Base-by-base conservation (phyloP, 2,329 filamentous ascomycete genomes). In the Talaromyces sp. region DNA sequence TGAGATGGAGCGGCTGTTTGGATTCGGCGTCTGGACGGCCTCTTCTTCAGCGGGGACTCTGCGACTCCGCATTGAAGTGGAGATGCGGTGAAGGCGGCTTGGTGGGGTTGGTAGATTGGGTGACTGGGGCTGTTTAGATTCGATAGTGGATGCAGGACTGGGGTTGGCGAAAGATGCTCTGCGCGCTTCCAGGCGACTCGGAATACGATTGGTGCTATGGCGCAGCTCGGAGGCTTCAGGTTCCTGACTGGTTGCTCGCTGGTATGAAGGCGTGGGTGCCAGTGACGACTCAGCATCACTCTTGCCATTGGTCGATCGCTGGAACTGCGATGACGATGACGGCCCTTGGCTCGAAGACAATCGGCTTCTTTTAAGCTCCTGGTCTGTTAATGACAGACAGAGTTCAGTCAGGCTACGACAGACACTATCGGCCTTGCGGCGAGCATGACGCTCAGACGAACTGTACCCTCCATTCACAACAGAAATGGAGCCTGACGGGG, bases 341-440 rank as follows among this genome's bases (percentile, higher is more conserved):
- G 36, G 17, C 8, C 46, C 46, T n/a, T 40, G 36, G 27, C 46
- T 49, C 10, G 46, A 49, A 3, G 35, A 22, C 2, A 27, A 36
- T 35, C 54, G 56, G 14, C 64, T 63, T 37, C 59, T 65, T 27
- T 62, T 64, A 43, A 70, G 49, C 24, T 70, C 66, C 36, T 85
- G 83, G 57, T 90, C 88, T 27, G 86, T 86, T 49, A 99, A 77
- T 1, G 91, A 89, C 51, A 99, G 83, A 68, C 91, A 96, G 6
- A 99, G 80, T 71, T 99, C 94, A 0, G 93, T 97, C 60, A 99
- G 76, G 66, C 89, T 94, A 49, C 93, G 88, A 70, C 94, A 97
- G 68, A 99, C 86, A 66, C 89, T 91, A 68, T 99, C 93, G 24
- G 91, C 90, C 72, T 96, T 97, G 57, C 93, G 86, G 44, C 91